phyloP scores from a whole-genome alignment of 305 asterid species.

The Solanum hybrid region DNA sequence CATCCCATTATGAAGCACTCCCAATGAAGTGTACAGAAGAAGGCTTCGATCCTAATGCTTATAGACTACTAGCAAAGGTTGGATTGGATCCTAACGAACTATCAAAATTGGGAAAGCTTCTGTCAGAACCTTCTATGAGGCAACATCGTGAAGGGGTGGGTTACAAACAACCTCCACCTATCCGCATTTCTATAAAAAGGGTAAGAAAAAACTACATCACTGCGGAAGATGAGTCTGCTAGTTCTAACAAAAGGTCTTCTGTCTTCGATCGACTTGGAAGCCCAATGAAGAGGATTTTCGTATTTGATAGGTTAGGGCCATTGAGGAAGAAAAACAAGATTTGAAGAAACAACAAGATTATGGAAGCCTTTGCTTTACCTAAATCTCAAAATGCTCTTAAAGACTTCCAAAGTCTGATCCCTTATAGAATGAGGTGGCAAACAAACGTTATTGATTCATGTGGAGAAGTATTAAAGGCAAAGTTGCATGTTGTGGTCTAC shows the following conservation, averaged over 20 bases:
- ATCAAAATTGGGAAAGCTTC: neutral
- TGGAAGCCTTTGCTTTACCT: neutral
- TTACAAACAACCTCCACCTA: neutral
- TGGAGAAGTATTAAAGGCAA: neutral
- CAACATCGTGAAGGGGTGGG: neutral
- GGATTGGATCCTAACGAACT: neutral
- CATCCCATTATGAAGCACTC: neutral
- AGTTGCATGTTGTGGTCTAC: neutral
- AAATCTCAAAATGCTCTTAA: neutral
- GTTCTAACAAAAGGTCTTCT: neutral
- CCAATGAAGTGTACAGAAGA: neutral
- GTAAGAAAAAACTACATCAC: neutral
- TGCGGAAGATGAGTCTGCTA: neutral
- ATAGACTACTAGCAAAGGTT: neutral
- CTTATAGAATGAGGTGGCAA: neutral
- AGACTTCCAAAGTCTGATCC: neutral
- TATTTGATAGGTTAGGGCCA: neutral
- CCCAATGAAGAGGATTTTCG: fast-evolving
- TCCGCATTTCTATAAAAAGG: neutral
- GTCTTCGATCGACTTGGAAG: neutral
- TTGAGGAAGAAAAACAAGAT: neutral
- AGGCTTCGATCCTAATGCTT: neutral
- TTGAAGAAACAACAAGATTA: neutral
- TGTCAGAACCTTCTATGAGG: neutral
- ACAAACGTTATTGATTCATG: neutral